Evolutionary conservation across 2,329 filamentous ascomycete genomes (phyloP).

Genomic region (Fusarium sp.): DNA sequence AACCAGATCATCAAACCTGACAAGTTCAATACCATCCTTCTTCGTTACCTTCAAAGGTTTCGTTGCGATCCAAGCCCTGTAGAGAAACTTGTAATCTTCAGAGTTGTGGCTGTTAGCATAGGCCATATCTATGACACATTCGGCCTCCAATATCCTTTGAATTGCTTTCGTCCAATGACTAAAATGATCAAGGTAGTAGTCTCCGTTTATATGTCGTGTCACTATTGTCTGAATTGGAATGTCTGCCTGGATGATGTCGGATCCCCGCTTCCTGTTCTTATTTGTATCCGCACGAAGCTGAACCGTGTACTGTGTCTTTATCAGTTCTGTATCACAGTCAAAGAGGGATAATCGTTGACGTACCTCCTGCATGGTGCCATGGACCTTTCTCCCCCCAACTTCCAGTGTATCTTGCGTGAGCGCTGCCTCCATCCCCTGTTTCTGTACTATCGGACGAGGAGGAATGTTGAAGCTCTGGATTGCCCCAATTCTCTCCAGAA

Average conservation of each 20-base stretch:
- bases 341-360: fast-evolving
- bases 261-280: fast-evolving
- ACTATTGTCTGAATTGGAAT: neutral
- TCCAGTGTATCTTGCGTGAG: neutral
- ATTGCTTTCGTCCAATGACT: neutral
- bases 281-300: neutral
- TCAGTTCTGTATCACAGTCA: neutral
- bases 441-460: fast-evolving
- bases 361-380: neutral
- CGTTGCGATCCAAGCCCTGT: neutral
- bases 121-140: neutral
- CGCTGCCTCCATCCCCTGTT: fast-evolving
- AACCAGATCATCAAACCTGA: neutral
- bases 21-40: fast-evolving
- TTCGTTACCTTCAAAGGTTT: neutral
- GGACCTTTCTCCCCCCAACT: neutral
- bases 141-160: neutral
- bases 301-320: fast-evolving
- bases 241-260: neutral
- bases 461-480: neutral
- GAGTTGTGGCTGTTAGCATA: fast-evolving
- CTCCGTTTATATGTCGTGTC: fast-evolving
- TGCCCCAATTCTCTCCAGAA: neutral
- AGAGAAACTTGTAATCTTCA: neutral
- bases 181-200: fast-evolving